These are phyloP conservation scores for Cardiospermum halicacabum DNA, from an alignment of 345 rosid species.

Conservation along the genomic window DNA sequence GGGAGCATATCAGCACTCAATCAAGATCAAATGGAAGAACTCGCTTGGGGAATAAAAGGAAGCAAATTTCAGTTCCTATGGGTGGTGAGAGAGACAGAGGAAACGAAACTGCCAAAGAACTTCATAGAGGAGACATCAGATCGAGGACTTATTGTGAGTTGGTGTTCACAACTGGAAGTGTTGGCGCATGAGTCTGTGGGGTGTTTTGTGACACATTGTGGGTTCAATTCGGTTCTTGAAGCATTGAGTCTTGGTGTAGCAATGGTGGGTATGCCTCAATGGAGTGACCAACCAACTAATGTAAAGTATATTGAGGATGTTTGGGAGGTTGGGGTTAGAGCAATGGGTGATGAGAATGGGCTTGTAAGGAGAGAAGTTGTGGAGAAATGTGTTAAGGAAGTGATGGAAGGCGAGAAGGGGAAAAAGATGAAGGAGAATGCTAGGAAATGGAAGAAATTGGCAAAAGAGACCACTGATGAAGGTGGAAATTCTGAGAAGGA, in stretches of 20 bases:
- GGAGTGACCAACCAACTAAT: constrained; percentile 43
- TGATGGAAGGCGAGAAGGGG: constrained; percentile 30
- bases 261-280: constrained; percentile 40
- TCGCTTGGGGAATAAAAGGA: constrained; percentile 16
- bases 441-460: constrained; percentile 26
- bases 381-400: constrained; percentile 19
- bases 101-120: constrained; percentile 23
- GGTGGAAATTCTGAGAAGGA: constrained; percentile 32
- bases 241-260: constrained; percentile 47
- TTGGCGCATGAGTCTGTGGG: constrained; percentile 27
- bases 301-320: constrained; percentile 36
- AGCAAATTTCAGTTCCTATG: constrained; percentile 26
- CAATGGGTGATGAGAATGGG: constrained; percentile 12
- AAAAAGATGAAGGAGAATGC: constrained; percentile 23
- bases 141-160: constrained; percentile 25
- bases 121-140: constrained; percentile 11
- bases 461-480: constrained; percentile 20
- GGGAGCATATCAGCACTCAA: constrained; percentile 27
- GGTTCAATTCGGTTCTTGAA: constrained; percentile 37
- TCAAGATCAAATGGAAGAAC: constrained; percentile 21
- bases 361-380: constrained; percentile 19
- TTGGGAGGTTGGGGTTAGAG: constrained; percentile 35
- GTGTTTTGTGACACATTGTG: constrained; percentile 47
- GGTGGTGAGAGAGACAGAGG: constrained; percentile 28
- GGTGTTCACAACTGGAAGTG: constrained; percentile 38